Base-by-base conservation (phyloP, 345 rosid genomes). In the Geranium brycei region DNA sequence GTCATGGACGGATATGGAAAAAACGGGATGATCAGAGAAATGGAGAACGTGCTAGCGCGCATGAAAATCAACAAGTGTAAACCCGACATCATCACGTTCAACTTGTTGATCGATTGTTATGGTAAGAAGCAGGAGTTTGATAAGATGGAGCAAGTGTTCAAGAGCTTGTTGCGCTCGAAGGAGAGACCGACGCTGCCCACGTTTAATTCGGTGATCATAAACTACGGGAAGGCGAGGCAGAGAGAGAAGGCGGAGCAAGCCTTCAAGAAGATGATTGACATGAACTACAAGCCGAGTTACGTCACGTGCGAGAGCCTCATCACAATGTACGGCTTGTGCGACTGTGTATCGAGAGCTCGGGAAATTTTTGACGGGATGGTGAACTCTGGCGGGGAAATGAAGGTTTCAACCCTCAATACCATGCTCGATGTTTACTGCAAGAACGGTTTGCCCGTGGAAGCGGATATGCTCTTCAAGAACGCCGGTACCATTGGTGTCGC, bases 1-100 rank as follows among this genome's bases (percentile, higher is more conserved):
- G 90, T 92, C 64, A 82, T 92, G 96, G 98, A 89, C 82, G 98
- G 87, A 0, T 89, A 87, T 71, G 98, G 98, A 61, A 92, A 92
- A 68, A 87, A 79, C 1, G 87, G 96, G 73, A 89, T 92, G 96
- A 89, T 92, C 17, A 77, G 66, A 55, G 96, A 92, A 72, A 92
- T 92, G 98, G 98, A 92, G 65, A 75, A 75, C 53, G 79, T 89
- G 68, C 96, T 92, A 73, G 70, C 89, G 41, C 80, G 76, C 32
- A 86, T 92, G 98, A 89, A 81, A 74, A 81, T 77, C 61, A 72
- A 78, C 7, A 82, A 82, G 68, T 84, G 89, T 67, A 92, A 83
- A 79, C 96, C 93, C 5, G 95, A 89, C 64, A 71, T 85, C 18
- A 86, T 89, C 58, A 87, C 98, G 4, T 92, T 87, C 66, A 89